Conservation (phyloP, 371 early-diverging fungal genomes). For the Apophysomyces sp. region DNA sequence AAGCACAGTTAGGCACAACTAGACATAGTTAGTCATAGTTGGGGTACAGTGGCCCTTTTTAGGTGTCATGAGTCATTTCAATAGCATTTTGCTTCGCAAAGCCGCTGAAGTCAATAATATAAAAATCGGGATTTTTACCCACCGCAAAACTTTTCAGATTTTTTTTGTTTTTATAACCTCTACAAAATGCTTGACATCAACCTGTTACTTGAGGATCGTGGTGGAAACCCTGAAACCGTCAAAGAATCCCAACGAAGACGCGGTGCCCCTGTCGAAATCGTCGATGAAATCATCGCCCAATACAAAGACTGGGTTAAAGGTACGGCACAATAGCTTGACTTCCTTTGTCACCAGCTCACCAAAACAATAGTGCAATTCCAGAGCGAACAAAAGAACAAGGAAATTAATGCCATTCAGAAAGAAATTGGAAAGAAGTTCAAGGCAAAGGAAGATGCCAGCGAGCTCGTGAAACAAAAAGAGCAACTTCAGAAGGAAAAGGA, state of each 20-base stretch:
- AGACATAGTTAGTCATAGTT: neutral
- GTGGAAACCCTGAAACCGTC: constrained; percentile 94
- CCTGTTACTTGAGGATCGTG: constrained; percentile 88
- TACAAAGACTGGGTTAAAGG: constrained; percentile 92
- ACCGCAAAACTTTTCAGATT: neutral
- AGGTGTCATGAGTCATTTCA: neutral
- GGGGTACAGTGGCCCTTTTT: neutral
- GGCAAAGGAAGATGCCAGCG: constrained; percentile 87
- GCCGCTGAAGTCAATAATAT: neutral
- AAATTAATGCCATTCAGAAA: constrained; percentile 91
- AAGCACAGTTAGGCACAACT: too few relatives aligned
- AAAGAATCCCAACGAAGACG: constrained; percentile 93
- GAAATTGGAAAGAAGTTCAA: constrained; percentile 90
- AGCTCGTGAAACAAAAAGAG: constrained; percentile 75
- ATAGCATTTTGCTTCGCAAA: neutral
- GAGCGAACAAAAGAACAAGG: constrained; percentile 89
- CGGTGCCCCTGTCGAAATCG: constrained; percentile 80
- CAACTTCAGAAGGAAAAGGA: constrained; percentile 74
- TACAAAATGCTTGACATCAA: constrained; percentile 84
- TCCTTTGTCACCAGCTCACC: neutral
- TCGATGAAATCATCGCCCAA: constrained; percentile 90
- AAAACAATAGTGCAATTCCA: constrained; percentile 67
- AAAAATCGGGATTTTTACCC: neutral
- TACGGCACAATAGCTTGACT: constrained; percentile 31
- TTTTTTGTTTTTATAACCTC: constrained; percentile 5